phyloP scores from a whole-genome alignment of 371 early-diverging fungal genomes.

The Mortierella sp. region DNA sequence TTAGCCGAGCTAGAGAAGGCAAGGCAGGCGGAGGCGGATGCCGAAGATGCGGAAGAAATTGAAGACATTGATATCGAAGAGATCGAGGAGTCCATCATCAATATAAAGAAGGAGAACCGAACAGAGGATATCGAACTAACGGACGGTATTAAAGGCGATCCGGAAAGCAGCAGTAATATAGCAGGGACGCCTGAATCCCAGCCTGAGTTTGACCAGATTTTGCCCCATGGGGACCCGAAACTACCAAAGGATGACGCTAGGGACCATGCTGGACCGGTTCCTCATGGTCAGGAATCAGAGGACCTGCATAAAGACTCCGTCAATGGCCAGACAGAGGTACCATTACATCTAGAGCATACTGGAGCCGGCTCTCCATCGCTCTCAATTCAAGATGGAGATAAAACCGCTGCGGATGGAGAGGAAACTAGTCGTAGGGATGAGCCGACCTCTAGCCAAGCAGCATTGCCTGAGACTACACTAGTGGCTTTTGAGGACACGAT shows the following conservation, averaged over 20 bases:
- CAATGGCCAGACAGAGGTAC: background rate
- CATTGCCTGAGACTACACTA: conserved; percentile 1
- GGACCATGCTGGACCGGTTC: background rate
- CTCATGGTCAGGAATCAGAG: background rate
- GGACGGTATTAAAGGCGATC: background rate
- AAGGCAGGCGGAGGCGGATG: conserved; percentile 41
- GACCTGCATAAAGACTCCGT: background rate
- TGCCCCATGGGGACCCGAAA: background rate
- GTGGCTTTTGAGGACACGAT: conserved; percentile 1
- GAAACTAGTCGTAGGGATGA: conserved; percentile 8
- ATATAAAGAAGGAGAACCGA: background rate
- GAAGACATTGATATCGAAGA: conserved; percentile 28
- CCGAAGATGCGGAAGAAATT: conserved; percentile 40
- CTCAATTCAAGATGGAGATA: conserved; percentile 12
- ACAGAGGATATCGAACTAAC: background rate
- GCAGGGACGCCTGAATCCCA: background rate
- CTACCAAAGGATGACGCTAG: background rate
- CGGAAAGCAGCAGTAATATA: background rate
- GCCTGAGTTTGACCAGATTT: background rate
- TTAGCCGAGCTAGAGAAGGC: conserved; percentile 39
- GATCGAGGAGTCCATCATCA: background rate
- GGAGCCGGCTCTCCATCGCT: conserved; percentile 9
- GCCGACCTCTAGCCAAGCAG: background rate
- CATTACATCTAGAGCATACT: background rate
- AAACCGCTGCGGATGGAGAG: background rate